Base-by-base conservation (phyloP, 441 rosid genomes). In the Raphanus hybrid region DNA sequence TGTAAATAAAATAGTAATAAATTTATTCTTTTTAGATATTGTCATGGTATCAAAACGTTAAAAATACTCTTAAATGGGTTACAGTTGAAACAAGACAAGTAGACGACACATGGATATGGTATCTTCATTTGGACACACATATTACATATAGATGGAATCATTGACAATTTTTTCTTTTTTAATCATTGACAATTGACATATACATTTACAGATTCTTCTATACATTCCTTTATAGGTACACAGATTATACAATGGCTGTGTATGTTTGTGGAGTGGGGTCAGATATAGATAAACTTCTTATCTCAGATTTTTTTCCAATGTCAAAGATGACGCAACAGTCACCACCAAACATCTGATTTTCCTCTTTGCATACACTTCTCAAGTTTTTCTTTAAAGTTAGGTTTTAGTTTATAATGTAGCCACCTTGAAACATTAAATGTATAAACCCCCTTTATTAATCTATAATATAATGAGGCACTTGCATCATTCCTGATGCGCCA, bases 291-390 rank as follows among this genome's bases (percentile, higher is more conserved):
- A 74, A 70, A 64, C 82, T 74, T 79, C 72, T 70, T 74, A 79
- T 79, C 82, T 64, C 67, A 14, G 59, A 69, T 74, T 73, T 43
- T 73, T 52, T 52, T 16, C 15, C 26, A 23, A 69, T 64, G 76
- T 79, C 76, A 75, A 79, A 58, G 78, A 69, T 64, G 82, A 79
- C 75, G 78, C 82, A 74, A 73, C 55, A 61, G 32, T 70, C 75
- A 79, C 75, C 68, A 64, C 70, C 67, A 78, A 68, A 67, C 70
- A 78, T 60, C 20, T 50, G 54, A 4, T 12, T 48, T 14, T 57
- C 48, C 27, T 35, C 65, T 9, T 64, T 8, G 48, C 58, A 69
- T 52, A 62, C 26, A 62, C 37, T 48, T 67, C 34, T 52, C 3
- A 69, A 52, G 34, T 23, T 57, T 23, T 23, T 23, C 26, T 23